phyloP scores from a whole-genome alignment of 2,329 filamentous ascomycete genomes.

The Trichophyton rubrum region DNA sequence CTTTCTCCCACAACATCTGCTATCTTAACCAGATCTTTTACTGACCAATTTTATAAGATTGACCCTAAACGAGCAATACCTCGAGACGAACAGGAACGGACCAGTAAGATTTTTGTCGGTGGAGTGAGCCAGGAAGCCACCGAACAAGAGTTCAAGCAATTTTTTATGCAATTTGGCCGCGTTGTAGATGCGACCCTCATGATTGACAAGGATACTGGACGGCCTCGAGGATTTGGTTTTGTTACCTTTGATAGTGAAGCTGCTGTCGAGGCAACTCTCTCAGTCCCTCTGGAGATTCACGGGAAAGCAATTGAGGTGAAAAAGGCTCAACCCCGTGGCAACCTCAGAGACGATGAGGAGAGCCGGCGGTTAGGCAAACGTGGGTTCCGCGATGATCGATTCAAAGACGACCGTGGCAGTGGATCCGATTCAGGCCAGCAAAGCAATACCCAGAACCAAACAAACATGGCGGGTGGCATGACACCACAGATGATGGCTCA shows the following conservation, averaged over 20 bases:
- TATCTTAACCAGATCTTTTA: not conserved
- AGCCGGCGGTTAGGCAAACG: conserved; percentile 42
- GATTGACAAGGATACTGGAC: conserved; percentile 99
- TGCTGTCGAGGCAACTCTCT: conserved; percentile 82
- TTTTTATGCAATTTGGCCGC: conserved; percentile 91
- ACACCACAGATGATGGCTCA: conserved; percentile 96
- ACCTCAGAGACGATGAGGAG: conserved; percentile 82
- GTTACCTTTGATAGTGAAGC: conserved; percentile 96
- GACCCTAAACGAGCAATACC: conserved; percentile 96
- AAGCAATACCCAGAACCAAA: conserved; percentile 32
- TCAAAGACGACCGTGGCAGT: conserved; percentile 28
- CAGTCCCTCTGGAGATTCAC: conserved; percentile 75
- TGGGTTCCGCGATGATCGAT: conserved; percentile 29
- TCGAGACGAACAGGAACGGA: conserved; percentile 94
- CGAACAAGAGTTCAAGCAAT: conserved; percentile 89
- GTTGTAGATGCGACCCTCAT: conserved; percentile 96
- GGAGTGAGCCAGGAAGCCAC: conserved; percentile 96
- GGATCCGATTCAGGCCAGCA: conserved; percentile 33
- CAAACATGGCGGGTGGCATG: conserved; percentile 49
- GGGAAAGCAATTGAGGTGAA: conserved; percentile 97
- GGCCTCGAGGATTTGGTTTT: conserved; percentile 90
- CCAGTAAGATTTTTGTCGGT: conserved; percentile 96
- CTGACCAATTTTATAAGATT: conserved; percentile 49
- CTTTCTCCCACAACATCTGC: conserved; percentile 1
- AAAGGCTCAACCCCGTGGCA: conserved; percentile 89